Base-by-base conservation (phyloP, 495 filamentous ascomycete species). In the Penicillium paradoxum region DNA sequence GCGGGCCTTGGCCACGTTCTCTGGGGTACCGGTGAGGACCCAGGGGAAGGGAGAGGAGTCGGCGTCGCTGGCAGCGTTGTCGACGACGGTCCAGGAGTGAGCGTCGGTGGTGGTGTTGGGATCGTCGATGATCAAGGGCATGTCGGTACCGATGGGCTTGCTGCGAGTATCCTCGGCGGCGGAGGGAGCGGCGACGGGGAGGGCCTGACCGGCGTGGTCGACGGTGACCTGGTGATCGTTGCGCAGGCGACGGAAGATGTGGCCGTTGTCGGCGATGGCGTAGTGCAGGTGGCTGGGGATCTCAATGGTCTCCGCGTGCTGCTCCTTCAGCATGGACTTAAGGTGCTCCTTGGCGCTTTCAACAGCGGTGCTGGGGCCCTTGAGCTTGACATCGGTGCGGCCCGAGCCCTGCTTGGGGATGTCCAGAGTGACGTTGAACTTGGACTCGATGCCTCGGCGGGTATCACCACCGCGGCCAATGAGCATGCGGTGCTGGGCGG, bases 381-480 rank as follows among this genome's bases (percentile, higher is more conserved):
- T 81, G 48, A 99, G 80, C 73, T 92, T 96, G 59, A 99, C 82
- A 45, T 83, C 79, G 27, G 79, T 78, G 49, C 82, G 78, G 21
- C 75, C 78, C 40, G 79, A 81, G 15, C 90, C 90, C 44, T 87
- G 81, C 56, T 88, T 87, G 10, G 93, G 93, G 47, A 99, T 87
- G 58, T 96, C 90, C 55, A 99, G 81, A 14, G 83, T 84, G 58
- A 99, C 84, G 51, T 84, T 85, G 78, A 97, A 96, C 65, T 89
- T 81, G 19, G 86, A 81, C 73, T 97, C 93, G n/a, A 99, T 81
- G 38, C 81, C 78, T 45, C 88, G 85, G 55, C 91, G 84, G 32
- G 83, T 84, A 46, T 93, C 89, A 47, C 93, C 93, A 53, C 90
- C 91, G 34, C 90, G 88, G 40, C 93, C 93, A 59, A 99, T 97